Evolutionary conservation across 2,329 filamentous ascomycete genomes (phyloP).

Genomic region (Penicillium olsonii): DNA sequence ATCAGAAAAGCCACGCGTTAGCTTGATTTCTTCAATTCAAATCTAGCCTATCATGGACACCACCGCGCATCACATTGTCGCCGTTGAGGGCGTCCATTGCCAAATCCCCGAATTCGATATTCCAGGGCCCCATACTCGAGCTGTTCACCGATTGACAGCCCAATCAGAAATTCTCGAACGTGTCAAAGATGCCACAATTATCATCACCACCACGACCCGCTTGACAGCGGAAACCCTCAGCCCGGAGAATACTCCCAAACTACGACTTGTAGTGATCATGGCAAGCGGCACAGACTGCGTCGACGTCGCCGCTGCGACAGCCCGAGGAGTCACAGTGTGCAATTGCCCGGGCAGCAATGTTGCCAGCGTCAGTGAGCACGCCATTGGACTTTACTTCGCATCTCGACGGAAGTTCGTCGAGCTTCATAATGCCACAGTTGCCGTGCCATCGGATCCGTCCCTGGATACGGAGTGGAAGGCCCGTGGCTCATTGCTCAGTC

Average conservation of each 20-base stretch:
- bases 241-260: slow-evolving; percentile 43
- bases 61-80: slow-evolving; percentile 46
- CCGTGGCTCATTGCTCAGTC: slow-evolving; percentile 36
- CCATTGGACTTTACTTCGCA: slow-evolving; percentile 53
- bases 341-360: slow-evolving; percentile 52
- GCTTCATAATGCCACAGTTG: slow-evolving; percentile 34
- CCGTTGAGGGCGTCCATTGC: slow-evolving; percentile 49
- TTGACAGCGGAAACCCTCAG: slow-evolving; percentile 38
- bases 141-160: slow-evolving; percentile 36
- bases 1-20: too few relatives aligned
- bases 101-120: slow-evolving; percentile 43
- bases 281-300: slow-evolving; percentile 52
- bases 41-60: background rate
- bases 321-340: slow-evolving; percentile 47
- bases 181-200: slow-evolving; percentile 50
- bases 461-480: slow-evolving; percentile 41
- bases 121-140: slow-evolving; percentile 42
- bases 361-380: slow-evolving; percentile 52
- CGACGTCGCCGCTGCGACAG: slow-evolving; percentile 44
- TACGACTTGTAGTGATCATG: slow-evolving; percentile 48
- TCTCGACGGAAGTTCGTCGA: slow-evolving; percentile 44
- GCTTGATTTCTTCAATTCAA: background rate
- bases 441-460: slow-evolving; percentile 12
- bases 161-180: slow-evolving; percentile 35
- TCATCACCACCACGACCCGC: slow-evolving; percentile 42